Base-by-base conservation (phyloP, 331 rosid genomes). In the Telfairia occidentalis region DNA sequence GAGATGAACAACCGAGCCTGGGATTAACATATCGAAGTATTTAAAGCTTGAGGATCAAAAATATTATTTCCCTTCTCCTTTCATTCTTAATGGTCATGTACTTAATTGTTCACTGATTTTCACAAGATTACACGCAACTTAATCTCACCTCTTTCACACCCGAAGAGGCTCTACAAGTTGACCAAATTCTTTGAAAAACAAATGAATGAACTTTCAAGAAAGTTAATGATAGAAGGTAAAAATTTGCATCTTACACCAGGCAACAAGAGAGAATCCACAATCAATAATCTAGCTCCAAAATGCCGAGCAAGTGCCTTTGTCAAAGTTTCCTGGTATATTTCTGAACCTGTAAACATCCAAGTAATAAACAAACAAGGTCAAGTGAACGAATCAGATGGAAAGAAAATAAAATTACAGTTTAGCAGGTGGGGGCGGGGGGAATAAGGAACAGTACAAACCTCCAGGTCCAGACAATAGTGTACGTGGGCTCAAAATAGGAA, bases 301-400 rank as follows among this genome's bases (percentile, higher is more conserved):
- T 88, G 85, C 81, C 87, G 87, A 8, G 95, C 89, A 42, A 94
- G 98, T 75, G 97, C 97, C 90, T 91, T 94, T 23, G 88, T 87
- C 83, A 94, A 79, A 80, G 87, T 87, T 84, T 89, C 97, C 81
- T 91, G 97, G 80, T 89, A 94, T 83, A 94, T 94, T 78, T 94
- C 98, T 0, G 98, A 94, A 76, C 98, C 97, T 94, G 79, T 76
- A 86, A 69, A 83, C 74, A 65, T 45, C 77, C 80, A 58, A 64
- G 34, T 65, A 59, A 49, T 52, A 77, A 53, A 16, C 53, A 78
- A 69, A 12, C 42, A 37, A 78, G 65, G 65, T 77, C 79, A 38
- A 78, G n/a, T 63, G 52, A 9, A 49, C 26, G 7, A 80, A 71
- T 50, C 46, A 52, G 53, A 38, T 26, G 16, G 32, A 19, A 35